Base-by-base conservation (phyloP, 1,139 yeast species). In the Debaryomyces sp. region DNA sequence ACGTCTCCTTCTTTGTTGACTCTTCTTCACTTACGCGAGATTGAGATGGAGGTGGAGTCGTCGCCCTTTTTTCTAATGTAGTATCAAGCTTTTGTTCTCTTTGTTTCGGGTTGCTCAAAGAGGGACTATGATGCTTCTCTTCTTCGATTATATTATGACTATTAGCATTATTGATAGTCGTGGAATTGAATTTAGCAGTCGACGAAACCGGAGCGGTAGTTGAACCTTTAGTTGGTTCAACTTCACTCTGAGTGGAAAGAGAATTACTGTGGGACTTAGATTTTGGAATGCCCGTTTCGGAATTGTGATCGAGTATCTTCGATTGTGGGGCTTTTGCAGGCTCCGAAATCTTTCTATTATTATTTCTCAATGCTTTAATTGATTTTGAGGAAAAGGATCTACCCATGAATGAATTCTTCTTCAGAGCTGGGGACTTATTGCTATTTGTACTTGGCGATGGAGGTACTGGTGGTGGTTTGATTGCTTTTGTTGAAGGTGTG, bases 261-360 rank as follows among this genome's bases (percentile, higher is more conserved):
- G 78, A 73, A 42, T 67, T 63, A 46, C 66, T 73, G 56, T 76
- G 81, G 0, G 80, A 75, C 54, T 73, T 72, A 0, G 78, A 73
- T 52, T 75, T 76, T 2, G 81, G 80, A 36, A 75, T 70, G n/a
- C 54, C 58, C 15, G 53, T 34, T 10, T 52, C 41, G 7, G 22
- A 6, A 15, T 21, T 5, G 15, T 10, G 27, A 22, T 18, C 29
- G 8, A 8, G 18, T 4, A 30, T 21, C 23, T 24, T 34, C 13
- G 64, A 60, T 17, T 54, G 50, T 9, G 63, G 63, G 32, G 58
- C 57, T 49, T 55, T 54, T 39, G 56, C 47, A 32, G 55, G 56
- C 15, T 66, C 66, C 44, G 65, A 52, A 48, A 56, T 53, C 50
- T 68, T 62, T 50, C 69, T 54, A 2, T 59, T 51, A 32, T n/a